phyloP scores from a whole-genome alignment of 352 stramenopile species.

The Phytopythium mirpurense region DNA sequence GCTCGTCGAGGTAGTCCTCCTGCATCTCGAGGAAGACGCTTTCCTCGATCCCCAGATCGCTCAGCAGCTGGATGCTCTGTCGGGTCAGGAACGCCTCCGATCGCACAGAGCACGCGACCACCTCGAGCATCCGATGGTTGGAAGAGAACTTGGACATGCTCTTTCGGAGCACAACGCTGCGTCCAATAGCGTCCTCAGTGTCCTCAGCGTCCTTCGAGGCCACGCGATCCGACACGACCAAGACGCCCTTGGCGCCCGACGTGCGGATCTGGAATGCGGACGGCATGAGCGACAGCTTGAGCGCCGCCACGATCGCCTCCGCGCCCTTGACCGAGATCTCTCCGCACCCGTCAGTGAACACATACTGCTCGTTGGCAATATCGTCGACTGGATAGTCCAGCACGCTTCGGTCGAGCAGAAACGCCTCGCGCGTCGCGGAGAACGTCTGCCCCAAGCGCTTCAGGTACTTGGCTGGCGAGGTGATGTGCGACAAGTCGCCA shows the following conservation, averaged over 20 bases:
- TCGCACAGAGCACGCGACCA: slow-evolving; percentile 43
- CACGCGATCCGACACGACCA: slow-evolving; percentile 51
- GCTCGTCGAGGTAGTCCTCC: slow-evolving; percentile 54
- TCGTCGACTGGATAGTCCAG: slow-evolving; percentile 42
- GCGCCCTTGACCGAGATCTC: slow-evolving; percentile 45
- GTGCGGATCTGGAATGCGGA: slow-evolving; percentile 76
- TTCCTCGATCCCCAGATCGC: slow-evolving; percentile 51
- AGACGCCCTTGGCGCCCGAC: slow-evolving; percentile 65
- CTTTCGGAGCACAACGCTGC: slow-evolving; percentile 35
- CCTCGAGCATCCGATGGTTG: slow-evolving; percentile 56
- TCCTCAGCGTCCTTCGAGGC: slow-evolving; percentile 8
- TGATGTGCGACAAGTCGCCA: slow-evolving; percentile 48
- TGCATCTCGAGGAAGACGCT: slow-evolving; percentile 64
- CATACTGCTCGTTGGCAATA: slow-evolving; percentile 33
- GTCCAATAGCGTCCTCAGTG: slow-evolving; percentile 11
- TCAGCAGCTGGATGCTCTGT: slow-evolving; percentile 73
- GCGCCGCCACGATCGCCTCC: slow-evolving; percentile 22
- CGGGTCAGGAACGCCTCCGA: slow-evolving; percentile 68
- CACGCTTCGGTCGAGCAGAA: slow-evolving; percentile 33
- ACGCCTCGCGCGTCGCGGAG: slow-evolving; percentile 55
- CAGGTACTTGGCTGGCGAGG: slow-evolving; percentile 60
- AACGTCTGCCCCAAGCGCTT: slow-evolving; percentile 76
- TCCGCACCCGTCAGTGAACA: slow-evolving; percentile 73
- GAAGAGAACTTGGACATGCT: slow-evolving; percentile 77
- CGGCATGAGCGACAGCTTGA: slow-evolving; percentile 34